Conservation (phyloP, 2,329 filamentous ascomycete species). For the Venturia oleaginea region DNA sequence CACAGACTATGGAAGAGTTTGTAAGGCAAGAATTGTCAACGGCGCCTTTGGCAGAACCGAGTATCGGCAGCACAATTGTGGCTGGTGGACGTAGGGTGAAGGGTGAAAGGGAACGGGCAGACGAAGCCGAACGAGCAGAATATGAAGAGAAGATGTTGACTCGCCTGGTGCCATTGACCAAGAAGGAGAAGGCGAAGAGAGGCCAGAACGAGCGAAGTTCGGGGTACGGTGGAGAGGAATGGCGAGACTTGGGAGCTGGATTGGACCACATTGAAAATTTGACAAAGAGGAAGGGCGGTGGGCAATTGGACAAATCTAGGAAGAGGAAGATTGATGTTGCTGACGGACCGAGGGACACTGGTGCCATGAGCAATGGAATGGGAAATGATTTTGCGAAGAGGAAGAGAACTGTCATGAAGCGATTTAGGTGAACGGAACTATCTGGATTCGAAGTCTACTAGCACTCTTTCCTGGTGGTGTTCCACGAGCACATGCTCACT, state of each 20-base stretch:
- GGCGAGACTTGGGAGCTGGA: conserved; percentile 74
- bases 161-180: conserved; percentile 74
- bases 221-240: conserved; percentile 83
- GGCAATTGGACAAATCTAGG: conserved; percentile 70
- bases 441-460: background rate
- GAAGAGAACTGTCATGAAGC: conserved; percentile 38
- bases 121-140: conserved; percentile 67
- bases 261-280: conserved; percentile 78
- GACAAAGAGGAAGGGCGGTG: conserved; percentile 58
- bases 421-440: conserved; percentile 1
- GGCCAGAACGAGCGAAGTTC: conserved; percentile 34
- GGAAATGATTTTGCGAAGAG: conserved; percentile 69
- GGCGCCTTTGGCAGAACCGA: conserved; percentile 75
- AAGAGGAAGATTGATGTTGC: conserved; percentile 59
- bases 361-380: conserved; percentile 41
- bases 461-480: background rate
- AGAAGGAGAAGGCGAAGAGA: conserved; percentile 71
- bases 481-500: background rate
- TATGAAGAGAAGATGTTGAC: conserved; percentile 94
- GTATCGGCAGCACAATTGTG: conserved; percentile 82
- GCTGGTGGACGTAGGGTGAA: conserved; percentile 70
- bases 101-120: conserved; percentile 63
- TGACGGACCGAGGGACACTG: conserved; percentile 62
- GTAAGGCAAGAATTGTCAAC: conserved; percentile 73
- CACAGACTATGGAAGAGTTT: conserved; percentile 85